Percentiles rank a stretch among this genome's conserved stretches.
Conservation (phyloP, 139 green algal genomes). For the Picochlorum sp. region DNA sequence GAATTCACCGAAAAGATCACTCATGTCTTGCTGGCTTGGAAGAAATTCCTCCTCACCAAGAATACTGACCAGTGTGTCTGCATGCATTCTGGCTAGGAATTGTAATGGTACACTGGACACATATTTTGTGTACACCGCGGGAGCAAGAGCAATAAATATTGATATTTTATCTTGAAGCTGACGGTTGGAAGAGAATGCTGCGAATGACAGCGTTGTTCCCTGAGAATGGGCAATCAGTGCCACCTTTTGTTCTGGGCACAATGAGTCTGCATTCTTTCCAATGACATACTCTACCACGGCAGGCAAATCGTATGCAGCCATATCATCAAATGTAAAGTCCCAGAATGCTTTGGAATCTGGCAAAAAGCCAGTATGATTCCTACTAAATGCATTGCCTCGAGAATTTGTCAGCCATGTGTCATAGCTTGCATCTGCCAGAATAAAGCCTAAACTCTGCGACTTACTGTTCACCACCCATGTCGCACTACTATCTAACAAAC, state of each 20-base stretch:
- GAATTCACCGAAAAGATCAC: slow-evolving; percentile 23
- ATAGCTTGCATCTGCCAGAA: slow-evolving; percentile 59
- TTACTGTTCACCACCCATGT: slow-evolving; percentile 61
- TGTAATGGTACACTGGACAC: slow-evolving; percentile 25
- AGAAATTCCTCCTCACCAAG: slow-evolving; percentile 42
- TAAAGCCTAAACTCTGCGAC: slow-evolving; percentile 59
- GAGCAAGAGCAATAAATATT: slow-evolving; percentile 47
- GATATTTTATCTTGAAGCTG: slow-evolving; percentile 31
- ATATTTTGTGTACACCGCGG: slow-evolving; percentile 47
- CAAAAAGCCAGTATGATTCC: slow-evolving; percentile 44
- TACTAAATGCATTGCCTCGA: slow-evolving; percentile 44
- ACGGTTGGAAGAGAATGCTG: slow-evolving; percentile 34
- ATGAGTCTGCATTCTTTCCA: slow-evolving; percentile 19
- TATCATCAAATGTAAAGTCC: slow-evolving; percentile 50
- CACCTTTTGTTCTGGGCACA: slow-evolving; percentile 20
- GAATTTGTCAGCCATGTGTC: slow-evolving; percentile 31
- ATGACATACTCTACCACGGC: slow-evolving; percentile 47
- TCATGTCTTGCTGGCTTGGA: slow-evolving; percentile 20
- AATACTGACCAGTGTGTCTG: slow-evolving; percentile 32
- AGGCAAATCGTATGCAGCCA: slow-evolving; percentile 59
- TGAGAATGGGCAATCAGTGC: slow-evolving; percentile 40
- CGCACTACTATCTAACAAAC: slow-evolving; percentile 58
- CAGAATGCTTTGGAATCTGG: slow-evolving; percentile 37
- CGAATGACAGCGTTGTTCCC: slow-evolving; percentile 52
- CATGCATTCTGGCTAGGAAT: slow-evolving; percentile 23